These are phyloP conservation scores for Candida oleophila DNA, from an alignment of 805 yeast species.

Conservation along the genomic window DNA sequence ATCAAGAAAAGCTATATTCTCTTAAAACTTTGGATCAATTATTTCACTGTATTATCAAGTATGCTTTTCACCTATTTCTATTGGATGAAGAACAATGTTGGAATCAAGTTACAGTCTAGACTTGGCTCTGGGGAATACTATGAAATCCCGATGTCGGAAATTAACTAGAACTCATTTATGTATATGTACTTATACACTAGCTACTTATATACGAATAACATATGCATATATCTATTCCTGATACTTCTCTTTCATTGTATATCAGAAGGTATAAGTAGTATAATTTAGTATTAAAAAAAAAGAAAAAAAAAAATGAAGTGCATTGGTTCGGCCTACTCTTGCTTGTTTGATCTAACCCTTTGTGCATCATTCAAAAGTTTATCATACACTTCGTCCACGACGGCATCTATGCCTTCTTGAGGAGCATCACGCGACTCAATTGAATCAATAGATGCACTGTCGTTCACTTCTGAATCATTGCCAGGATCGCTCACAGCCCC, in stretches of 20 bases:
- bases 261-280: too few relatives aligned
- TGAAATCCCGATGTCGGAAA: neutral
- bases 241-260: too few relatives aligned
- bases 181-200: neutral
- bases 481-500: neutral
- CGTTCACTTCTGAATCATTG: conserved; percentile 3
- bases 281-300: too few relatives aligned
- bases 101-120: neutral
- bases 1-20: too few relatives aligned
- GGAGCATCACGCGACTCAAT: conserved; percentile 11
- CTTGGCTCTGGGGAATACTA: neutral
- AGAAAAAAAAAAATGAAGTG: too few relatives aligned
- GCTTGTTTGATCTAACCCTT: conserved; percentile 55
- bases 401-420: conserved; percentile 27
- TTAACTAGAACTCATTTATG: neutral
- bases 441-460: conserved; percentile 32
- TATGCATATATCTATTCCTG: too few relatives aligned
- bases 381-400: conserved; percentile 74
- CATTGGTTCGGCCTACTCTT: conserved; percentile 5
- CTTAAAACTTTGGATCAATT: neutral
- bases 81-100: neutral
- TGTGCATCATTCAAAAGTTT: conserved; percentile 67
- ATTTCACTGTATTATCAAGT: neutral
- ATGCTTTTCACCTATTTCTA: neutral
- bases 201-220: too few relatives aligned